phyloP scores from a whole-genome alignment of 306 rosid species.

The Datisca glomerata region DNA sequence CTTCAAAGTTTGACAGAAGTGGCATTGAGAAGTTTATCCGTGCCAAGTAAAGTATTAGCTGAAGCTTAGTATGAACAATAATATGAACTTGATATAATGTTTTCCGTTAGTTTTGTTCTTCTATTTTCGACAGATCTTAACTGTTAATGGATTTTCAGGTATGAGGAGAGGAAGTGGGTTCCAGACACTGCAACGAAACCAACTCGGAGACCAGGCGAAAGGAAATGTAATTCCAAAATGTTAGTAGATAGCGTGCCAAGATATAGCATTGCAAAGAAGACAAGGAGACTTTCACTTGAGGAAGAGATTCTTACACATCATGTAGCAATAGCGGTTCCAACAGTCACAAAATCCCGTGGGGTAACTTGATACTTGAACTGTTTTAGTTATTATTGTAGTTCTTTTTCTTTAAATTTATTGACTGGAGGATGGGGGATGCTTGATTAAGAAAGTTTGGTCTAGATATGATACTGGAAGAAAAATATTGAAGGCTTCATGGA shows the following conservation, averaged over 20 bases:
- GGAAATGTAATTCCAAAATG: constrained; percentile 10
- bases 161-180: constrained; percentile 62
- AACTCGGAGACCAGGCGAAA: constrained; percentile 24
- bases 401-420: no score
- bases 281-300: constrained; percentile 61
- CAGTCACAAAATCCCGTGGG: constrained; percentile 24
- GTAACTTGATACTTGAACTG: constrained; percentile 35
- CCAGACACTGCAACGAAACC: constrained; percentile 21
- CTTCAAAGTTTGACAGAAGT: constrained; percentile 34
- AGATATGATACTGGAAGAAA: no score
- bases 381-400: no score
- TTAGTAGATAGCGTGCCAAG: constrained; percentile 16
- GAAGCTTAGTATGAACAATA: constrained; percentile 17
- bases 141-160: constrained; percentile 36
- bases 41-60: constrained; percentile 44
- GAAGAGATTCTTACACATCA: constrained; percentile 50
- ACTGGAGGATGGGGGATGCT: no score
- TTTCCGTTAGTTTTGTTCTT: constrained; percentile 8
- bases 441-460: no score
- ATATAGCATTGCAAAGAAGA: constrained; percentile 23
- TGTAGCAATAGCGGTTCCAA: constrained; percentile 18
- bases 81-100: constrained; percentile 9
- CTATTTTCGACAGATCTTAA: constrained; percentile 3
- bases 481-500: no score
- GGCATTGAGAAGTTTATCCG: constrained; percentile 44